Base-by-base conservation (phyloP, 257 asterid species). In the Solanum ossicruentum region DNA sequence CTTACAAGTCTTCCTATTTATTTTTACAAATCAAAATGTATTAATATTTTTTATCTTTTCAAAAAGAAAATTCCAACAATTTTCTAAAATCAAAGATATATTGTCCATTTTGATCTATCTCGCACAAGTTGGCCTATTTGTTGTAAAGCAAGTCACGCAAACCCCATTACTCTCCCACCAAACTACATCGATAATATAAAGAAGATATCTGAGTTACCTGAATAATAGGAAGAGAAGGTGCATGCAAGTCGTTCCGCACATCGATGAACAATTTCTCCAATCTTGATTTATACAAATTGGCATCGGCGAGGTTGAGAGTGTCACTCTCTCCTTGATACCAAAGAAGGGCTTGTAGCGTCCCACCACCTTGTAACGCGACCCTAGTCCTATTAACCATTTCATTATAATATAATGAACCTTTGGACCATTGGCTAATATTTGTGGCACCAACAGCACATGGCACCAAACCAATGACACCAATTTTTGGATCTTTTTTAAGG, bases 301-400 rank as follows among this genome's bases (percentile, higher is more conserved):
- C 85, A 15, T 66, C 47, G 0, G 45, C 21, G 7, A 58, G 21
- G 23, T 49, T 32, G 7, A 66, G 18, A 6, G 67, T 66, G 10
- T 83, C 81, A 2, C 85, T 83, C 20, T 83, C 85, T 41, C 85
- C 85, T 67, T 83, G 85, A 41, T 66, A 83, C 81, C 85, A 83
- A 8, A 83, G 39, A 51, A 83, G 23, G 2, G 85, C 69, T 18
- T 56, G n/a, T 23, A 83, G 18, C 16, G n/a, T 67, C 8, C 85
- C 85, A 56, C 85, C 81, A 7, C n/a, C 63, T 41, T 67, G 49
- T 39, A 67, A 6, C 4, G 81, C 67, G 20, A 20, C 2, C 6
- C 66, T 4, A 56, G 81, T 36, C 41, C 85, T 18, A 23, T 26
- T 10, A 8, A 83, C 1, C 36, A 6, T 67, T 10, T 52, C 36